Evolutionary conservation across 129 eudicot species (phyloP).

Genomic region (Ambrosia artemisiifolia): DNA sequence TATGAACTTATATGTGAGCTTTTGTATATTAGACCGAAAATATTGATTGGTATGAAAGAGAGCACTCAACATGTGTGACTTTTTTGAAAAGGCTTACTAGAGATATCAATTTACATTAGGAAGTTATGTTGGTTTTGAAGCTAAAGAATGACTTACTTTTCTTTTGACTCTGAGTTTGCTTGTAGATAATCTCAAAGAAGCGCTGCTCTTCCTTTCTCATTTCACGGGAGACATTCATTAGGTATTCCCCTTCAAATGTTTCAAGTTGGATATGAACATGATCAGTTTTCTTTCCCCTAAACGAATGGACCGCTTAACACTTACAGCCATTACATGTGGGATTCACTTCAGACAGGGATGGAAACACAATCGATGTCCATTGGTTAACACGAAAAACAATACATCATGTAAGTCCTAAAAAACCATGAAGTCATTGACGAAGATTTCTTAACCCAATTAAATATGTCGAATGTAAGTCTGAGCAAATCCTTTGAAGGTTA

Average conservation of each 20-base stretch:
- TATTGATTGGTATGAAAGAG: no score
- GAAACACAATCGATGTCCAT: constrained; percentile 75
- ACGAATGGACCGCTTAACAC: background rate
- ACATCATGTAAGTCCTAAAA: constrained; percentile 58
- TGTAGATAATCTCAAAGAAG: constrained; percentile 85
- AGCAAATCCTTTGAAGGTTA: constrained; percentile 20
- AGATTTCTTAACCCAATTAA: background rate
- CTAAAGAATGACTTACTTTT: background rate
- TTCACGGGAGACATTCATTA: constrained; percentile 90
- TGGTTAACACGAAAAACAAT: constrained; percentile 83
- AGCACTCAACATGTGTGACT: no score
- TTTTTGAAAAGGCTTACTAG: no score
- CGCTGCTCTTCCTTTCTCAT: constrained; percentile 85
- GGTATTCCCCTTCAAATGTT: constrained; percentile 27
- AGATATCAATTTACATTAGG: no score
- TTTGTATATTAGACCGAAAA: no score
- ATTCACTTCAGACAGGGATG: constrained; percentile 76
- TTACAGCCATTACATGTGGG: constrained; percentile 90
- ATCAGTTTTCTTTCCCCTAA: background rate
- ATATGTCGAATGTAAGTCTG: constrained; percentile 51
- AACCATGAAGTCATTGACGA: background rate
- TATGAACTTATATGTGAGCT: no score
- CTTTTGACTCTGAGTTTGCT: background rate
- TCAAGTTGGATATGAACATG: background rate
- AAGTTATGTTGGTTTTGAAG: background rate